phyloP scores from a whole-genome alignment of 2,329 filamentous ascomycete genomes.

The Lasiodiplodia citricola region DNA sequence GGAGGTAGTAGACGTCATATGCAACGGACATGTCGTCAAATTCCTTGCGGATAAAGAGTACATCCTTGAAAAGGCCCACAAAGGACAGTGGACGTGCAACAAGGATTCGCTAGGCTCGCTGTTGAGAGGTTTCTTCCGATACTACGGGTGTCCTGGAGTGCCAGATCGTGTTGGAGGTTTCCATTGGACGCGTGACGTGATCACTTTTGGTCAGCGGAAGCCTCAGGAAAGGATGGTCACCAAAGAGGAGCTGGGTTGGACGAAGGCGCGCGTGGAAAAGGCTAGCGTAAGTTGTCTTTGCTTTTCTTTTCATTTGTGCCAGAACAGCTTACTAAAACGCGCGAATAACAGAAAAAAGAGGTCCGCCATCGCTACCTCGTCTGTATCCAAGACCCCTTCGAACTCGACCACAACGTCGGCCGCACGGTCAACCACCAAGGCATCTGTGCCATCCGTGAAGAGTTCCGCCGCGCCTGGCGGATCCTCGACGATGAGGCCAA shows the following conservation, averaged over 20 bases:
- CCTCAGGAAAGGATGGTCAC: slow-evolving; percentile 67
- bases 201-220: slow-evolving; percentile 70
- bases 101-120: slow-evolving; percentile 71
- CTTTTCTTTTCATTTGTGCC: background rate
- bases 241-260: slow-evolving; percentile 85
- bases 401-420: slow-evolving; percentile 85
- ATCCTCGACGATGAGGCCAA: slow-evolving; percentile 48
- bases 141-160: slow-evolving; percentile 70
- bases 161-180: slow-evolving; percentile 63
- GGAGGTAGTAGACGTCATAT: slow-evolving; percentile 46
- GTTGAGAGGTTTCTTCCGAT: slow-evolving; percentile 85
- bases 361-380: slow-evolving; percentile 82
- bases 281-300: slow-evolving; percentile 41
- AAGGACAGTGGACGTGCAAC: slow-evolving; percentile 70
- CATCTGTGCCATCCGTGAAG: slow-evolving; percentile 80
- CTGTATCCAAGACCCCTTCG: slow-evolving; percentile 91
- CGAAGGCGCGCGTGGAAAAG: slow-evolving; percentile 73
- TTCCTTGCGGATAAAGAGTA: slow-evolving; percentile 80
- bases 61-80: slow-evolving; percentile 65
- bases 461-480: slow-evolving; percentile 80
- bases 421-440: slow-evolving; percentile 83
- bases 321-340: background rate
- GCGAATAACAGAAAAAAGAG: slow-evolving; percentile 59
- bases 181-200: slow-evolving; percentile 78
- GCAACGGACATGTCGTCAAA: slow-evolving; percentile 71